phyloP scores from a whole-genome alignment of 768 basidiomycete genomes.

The Leccinum obscurum region DNA sequence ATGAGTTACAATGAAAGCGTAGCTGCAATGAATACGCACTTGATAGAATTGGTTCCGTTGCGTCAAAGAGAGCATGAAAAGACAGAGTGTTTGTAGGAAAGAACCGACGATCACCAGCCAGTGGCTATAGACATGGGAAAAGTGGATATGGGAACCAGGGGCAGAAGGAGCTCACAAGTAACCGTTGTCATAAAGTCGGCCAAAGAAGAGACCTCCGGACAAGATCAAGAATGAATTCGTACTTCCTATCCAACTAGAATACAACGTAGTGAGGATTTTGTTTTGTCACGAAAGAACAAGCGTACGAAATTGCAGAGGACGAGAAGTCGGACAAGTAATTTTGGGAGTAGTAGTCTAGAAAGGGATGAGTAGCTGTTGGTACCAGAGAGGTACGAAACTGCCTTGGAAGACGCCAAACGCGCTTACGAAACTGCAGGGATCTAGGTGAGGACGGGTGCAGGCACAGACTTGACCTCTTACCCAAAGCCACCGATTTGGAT shows the following conservation, averaged over 20 bases:
- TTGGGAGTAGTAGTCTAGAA: slow-evolving; percentile 40
- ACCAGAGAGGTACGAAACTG: background rate
- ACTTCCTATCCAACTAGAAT: slow-evolving; percentile 47
- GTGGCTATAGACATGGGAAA: slow-evolving; percentile 30
- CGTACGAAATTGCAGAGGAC: slow-evolving; percentile 39
- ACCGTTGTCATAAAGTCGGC: slow-evolving; percentile 51
- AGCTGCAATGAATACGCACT: slow-evolving; percentile 26
- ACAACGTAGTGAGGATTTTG: background rate
- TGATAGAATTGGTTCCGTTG: slow-evolving; percentile 35
- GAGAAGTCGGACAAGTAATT: slow-evolving; percentile 37
- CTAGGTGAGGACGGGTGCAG: background rate
- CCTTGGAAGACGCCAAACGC: slow-evolving; percentile 46
- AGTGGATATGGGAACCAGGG: background rate
- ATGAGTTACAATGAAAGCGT: slow-evolving; percentile 24
- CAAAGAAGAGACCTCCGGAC: slow-evolving; percentile 45
- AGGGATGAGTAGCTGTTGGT: slow-evolving; percentile 1
- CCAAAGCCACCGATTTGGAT: slow-evolving; percentile 41
- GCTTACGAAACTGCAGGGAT: slow-evolving; percentile 29
- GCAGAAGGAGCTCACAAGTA: slow-evolving; percentile 40
- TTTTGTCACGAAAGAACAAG: background rate
- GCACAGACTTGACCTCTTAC: slow-evolving; percentile 14
- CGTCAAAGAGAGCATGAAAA: slow-evolving; percentile 47
- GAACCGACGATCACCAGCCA: slow-evolving; percentile 46
- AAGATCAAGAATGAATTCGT: slow-evolving; percentile 46
- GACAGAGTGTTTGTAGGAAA: slow-evolving; percentile 40